phyloP scores from a whole-genome alignment of 768 basidiomycete species.

The Auricularia sp. region DNA sequence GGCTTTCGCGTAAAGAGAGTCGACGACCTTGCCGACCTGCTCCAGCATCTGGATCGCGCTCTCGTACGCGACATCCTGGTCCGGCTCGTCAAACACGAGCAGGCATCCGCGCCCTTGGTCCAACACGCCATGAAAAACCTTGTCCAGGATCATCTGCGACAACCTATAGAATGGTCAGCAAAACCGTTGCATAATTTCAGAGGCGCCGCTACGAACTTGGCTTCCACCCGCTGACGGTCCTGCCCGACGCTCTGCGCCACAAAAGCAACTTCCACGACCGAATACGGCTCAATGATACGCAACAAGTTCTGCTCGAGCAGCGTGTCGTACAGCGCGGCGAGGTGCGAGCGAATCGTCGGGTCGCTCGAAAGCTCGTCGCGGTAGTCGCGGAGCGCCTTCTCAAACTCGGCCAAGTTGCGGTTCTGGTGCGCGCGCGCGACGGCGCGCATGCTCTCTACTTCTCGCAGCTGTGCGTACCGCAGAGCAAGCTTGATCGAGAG shows the following conservation, averaged over 20 bases:
- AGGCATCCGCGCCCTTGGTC: constrained; percentile 91
- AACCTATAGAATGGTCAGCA: constrained; percentile 37
- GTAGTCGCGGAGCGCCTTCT: constrained; percentile 78
- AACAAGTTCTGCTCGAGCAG: constrained; percentile 91
- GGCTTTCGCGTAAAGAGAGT: constrained; percentile 80
- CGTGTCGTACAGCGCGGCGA: constrained; percentile 90
- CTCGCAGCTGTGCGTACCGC: constrained; percentile 77
- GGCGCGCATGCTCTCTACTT: constrained; percentile 93
- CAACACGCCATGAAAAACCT: constrained; percentile 87
- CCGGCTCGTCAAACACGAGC: constrained; percentile 79
- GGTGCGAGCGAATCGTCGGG: constrained; percentile 89
- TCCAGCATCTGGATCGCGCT: constrained; percentile 83
- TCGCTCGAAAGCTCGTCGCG: constrained; percentile 88
- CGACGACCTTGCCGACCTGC: constrained; percentile 90
- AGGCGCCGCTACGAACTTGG: constrained; percentile 50
- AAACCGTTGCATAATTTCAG: neutral
- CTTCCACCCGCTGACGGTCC: constrained; percentile 77
- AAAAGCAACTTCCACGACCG: constrained; percentile 79
- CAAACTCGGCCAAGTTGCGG: constrained; percentile 81
- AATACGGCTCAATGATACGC: constrained; percentile 93
- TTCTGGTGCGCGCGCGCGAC: constrained; percentile 91
- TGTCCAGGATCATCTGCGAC: constrained; percentile 97
- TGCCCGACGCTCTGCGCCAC: constrained; percentile 84
- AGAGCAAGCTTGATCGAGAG: constrained; percentile 78
- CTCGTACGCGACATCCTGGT: constrained; percentile 75